Conservation (phyloP, 495 filamentous ascomycete species). For the Astrocystis sublimbata region DNA sequence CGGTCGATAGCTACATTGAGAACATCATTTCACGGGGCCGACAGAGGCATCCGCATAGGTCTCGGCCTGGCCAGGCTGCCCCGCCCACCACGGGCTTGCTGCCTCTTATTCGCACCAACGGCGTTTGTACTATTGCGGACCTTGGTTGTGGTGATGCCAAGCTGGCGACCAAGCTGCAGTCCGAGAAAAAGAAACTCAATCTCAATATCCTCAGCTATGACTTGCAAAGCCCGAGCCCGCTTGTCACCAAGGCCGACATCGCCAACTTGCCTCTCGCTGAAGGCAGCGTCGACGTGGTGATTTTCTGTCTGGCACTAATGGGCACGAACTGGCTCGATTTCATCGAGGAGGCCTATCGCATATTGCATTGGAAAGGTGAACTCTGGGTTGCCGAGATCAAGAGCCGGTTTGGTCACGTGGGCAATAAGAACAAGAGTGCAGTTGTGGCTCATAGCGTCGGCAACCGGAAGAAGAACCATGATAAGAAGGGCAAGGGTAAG, state of each 20-base stretch:
- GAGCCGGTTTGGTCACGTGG: conserved; percentile 73
- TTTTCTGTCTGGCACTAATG: conserved; percentile 97
- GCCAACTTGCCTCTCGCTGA: conserved; percentile 74
- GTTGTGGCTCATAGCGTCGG: conserved; percentile 66
- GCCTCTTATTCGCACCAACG: conserved; percentile 48
- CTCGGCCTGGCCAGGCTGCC: conserved; percentile 26
- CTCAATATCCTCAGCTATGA: conserved; percentile 48
- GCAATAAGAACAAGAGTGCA: conserved; percentile 46
- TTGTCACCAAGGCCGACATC: conserved; percentile 86
- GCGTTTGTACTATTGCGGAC: conserved; percentile 78
- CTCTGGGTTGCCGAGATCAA: conserved; percentile 97
- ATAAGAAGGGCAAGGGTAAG: conserved; percentile 58
- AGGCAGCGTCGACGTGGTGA: conserved; percentile 73
- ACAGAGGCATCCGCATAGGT: conserved; percentile 29
- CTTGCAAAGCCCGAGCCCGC: conserved; percentile 61
- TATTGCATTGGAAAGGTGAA: conserved; percentile 89
- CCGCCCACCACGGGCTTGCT: conserved; percentile 26
- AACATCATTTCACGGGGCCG: conserved; percentile 61
- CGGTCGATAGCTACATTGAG: conserved; percentile 77
- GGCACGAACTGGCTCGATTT: conserved; percentile 97
- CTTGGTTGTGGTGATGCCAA: conserved; percentile 61
- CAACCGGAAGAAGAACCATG: conserved; percentile 47
- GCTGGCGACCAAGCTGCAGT: conserved; percentile 70
- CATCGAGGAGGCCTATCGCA: conserved; percentile 88
- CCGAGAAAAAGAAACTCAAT: conserved; percentile 43